Conservation (phyloP, 2,329 filamentous ascomycete species). For the Coleophoma eucalyptorum region DNA sequence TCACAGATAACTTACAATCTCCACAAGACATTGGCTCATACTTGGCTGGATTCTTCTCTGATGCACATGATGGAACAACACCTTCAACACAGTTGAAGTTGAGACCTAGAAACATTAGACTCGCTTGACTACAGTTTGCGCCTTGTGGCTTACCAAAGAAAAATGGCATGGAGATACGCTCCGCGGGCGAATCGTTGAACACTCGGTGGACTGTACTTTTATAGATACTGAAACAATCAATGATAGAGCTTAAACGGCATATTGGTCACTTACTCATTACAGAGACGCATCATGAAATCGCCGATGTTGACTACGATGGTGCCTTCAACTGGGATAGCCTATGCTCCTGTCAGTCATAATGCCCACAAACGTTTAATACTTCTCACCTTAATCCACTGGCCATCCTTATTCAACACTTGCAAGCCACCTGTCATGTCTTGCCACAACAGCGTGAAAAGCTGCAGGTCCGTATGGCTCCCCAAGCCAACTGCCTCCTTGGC, state of each 20-base stretch:
- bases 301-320: constrained; percentile 49
- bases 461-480: constrained; percentile 43
- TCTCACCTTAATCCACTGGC: constrained; percentile 37
- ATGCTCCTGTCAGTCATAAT: constrained; percentile 5
- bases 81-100: constrained; percentile 47
- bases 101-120: constrained; percentile 29
- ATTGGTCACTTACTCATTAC: constrained; percentile 32
- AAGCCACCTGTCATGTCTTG: constrained; percentile 39
- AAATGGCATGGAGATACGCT: constrained; percentile 51
- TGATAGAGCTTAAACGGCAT: neutral
- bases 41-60: constrained; percentile 40
- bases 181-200: constrained; percentile 34
- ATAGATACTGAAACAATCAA: constrained; percentile 26
- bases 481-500: constrained; percentile 32
- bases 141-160: constrained; percentile 40
- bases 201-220: constrained; percentile 49
- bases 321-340: constrained; percentile 37
- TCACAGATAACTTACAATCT: constrained; percentile 29
- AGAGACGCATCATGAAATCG: constrained; percentile 46
- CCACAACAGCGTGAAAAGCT: constrained; percentile 46
- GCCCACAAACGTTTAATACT: neutral
- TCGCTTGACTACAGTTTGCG: neutral
- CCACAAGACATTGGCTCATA: constrained; percentile 49
- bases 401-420: constrained; percentile 37
- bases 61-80: constrained; percentile 43